Percentiles rank a stretch among this genome's conserved stretches.
These are phyloP conservation scores for Vitis hybrid DNA, from an alignment of 177 flowering plant genomes.

Conservation along the genomic window DNA sequence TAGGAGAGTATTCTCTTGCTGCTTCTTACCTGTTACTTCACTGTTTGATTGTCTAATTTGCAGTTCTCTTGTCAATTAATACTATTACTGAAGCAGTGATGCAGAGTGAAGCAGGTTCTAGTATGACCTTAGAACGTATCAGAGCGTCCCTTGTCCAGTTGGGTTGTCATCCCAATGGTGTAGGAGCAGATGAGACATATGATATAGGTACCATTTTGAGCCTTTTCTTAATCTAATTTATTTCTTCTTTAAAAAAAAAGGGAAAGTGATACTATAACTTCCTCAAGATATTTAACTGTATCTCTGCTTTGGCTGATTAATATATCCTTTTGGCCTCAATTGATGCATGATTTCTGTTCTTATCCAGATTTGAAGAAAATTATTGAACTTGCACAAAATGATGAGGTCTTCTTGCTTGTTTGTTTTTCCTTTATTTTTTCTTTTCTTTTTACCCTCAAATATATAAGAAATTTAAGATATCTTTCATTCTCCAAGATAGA, in stretches of 20 bases:
- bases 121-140: conserved; percentile 71
- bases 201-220: conserved; percentile 48
- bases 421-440: neutral
- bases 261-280: neutral
- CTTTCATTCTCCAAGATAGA: neutral
- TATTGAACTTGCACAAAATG: conserved; percentile 60
- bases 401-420: conserved; percentile 54
- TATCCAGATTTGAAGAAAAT: conserved; percentile 62
- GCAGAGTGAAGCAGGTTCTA: conserved; percentile 61
- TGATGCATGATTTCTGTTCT: neutral
- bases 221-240: neutral
- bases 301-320: neutral
- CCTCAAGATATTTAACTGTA: neutral
- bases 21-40: too few species aligned
- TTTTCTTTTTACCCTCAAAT: too few species aligned
- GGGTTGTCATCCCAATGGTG: conserved; percentile 36
- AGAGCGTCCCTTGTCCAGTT: conserved; percentile 59
- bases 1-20: too few species aligned
- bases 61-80: conserved; percentile 65
- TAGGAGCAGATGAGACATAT: conserved; percentile 47
- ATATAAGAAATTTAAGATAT: too few species aligned
- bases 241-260: neutral
- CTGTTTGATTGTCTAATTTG: conserved; percentile 15
- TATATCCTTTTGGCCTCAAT: neutral
- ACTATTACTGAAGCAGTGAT: conserved; percentile 76